Base-by-base conservation (phyloP, 257 asterid species). In the Primulina eburnea region DNA sequence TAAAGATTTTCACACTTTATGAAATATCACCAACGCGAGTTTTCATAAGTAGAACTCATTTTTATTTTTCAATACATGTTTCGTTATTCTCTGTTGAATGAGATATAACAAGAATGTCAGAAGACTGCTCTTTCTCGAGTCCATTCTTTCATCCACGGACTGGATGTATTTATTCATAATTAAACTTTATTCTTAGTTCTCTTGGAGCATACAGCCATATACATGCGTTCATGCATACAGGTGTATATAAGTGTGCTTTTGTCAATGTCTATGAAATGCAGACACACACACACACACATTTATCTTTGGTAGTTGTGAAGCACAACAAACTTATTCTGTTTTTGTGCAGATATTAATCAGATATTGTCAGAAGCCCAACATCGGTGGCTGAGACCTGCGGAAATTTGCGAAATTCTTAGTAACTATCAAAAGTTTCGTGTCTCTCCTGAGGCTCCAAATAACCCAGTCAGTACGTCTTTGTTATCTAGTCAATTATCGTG, bases 381-480 rank as follows among this genome's bases (percentile, higher is more conserved):
- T 66, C 88, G 98, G 74, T 92, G 98, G 98, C 84, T 92, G 81
- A 85, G 98, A 78, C 97, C 98, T 58, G 90, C 98, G 65, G 98
- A 92, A 82, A 86, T 90, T 75, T 84, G 88, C 86, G 98, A 92
- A 82, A 90, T 92, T 63, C 75, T 92, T 40, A 78, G 86, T 74
- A 90, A 88, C 86, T 81, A 82, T 67, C 79, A 71, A 58, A 88
- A 87, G 89, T 90, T 92, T 69, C 82, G 78, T 60, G 84, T 92
- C 66, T 83, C 92, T 43, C 83, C 91, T 0, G 97, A 92, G 86
- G 89, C 98, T 74, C 97, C 97, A 65, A 71, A 38, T 64, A 90
- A 87, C 81, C 98, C 98, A 82, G 81, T 86, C 71, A 88, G 98
- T 92, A 90, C 37, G 98, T 83, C 73, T 66, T 77, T 68, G 73